Evolutionary conservation across 2,329 filamentous ascomycete species (phyloP).

Genomic region (Claviceps lovelessii): DNA sequence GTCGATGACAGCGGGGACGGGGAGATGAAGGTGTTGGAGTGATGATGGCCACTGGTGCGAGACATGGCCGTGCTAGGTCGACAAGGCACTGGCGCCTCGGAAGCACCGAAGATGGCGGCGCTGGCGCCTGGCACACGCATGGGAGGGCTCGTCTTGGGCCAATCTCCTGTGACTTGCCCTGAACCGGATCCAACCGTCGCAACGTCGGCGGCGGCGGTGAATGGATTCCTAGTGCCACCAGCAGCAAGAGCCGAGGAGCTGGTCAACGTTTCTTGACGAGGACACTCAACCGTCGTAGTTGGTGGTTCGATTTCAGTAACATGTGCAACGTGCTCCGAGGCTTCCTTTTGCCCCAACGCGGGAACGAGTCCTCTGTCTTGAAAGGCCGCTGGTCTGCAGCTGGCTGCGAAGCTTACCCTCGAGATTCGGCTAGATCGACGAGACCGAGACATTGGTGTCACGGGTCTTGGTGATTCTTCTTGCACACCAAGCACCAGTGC

Average conservation of each 20-base stretch:
- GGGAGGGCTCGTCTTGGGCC: conserved; percentile 20
- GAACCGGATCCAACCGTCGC: conserved; percentile 14
- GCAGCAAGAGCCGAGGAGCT: conserved; percentile 16
- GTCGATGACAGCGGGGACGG: conserved; percentile 47
- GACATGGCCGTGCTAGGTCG: conserved; percentile 15
- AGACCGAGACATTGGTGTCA: conserved; percentile 20
- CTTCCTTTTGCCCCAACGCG: conserved; percentile 18
- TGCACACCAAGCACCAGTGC: conserved; percentile 8
- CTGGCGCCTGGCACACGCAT: conserved; percentile 8
- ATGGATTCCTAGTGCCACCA: conserved; percentile 24
- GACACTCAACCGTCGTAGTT: conserved; percentile 26
- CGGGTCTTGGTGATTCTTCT: conserved; percentile 8
- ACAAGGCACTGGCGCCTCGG: conserved; percentile 16
- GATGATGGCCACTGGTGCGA: conserved; percentile 17
- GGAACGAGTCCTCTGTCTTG: conserved; percentile 22
- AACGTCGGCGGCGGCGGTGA: conserved; percentile 16
- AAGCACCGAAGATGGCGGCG: conserved; percentile 9
- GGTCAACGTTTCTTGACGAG: conserved; percentile 27
- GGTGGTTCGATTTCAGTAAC: conserved; percentile 22
- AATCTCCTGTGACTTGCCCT: conserved; percentile 13
- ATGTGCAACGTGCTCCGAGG: conserved; percentile 17
- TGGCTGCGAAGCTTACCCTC: conserved; percentile 29
- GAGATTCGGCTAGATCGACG: conserved; percentile 36
- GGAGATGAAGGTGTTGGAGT: conserved; percentile 37
- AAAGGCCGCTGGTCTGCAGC: conserved; percentile 22